A percentile compares a stretch with the other conserved stretches of the same genome.
phyloP scores from a whole-genome alignment of 1,139 yeast species.

The Suhomyces kunorum region DNA sequence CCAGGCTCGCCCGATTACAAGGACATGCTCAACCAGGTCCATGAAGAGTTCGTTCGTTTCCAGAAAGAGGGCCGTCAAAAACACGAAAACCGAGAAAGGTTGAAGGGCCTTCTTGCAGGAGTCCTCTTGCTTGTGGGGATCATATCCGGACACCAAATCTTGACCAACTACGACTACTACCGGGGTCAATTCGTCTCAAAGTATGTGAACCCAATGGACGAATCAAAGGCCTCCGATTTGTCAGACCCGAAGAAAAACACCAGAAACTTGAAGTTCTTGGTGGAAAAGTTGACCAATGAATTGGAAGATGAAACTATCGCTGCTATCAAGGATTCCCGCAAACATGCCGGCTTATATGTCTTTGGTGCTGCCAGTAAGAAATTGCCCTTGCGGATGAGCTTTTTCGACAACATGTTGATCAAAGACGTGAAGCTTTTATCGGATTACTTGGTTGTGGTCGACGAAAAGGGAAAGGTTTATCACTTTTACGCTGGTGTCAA shows the following conservation, averaged over 20 bases:
- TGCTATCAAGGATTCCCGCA: constrained; percentile 27
- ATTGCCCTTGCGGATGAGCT: constrained; percentile 59
- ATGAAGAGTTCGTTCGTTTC: constrained; percentile 28
- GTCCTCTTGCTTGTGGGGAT: constrained; percentile 33
- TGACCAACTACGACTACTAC: constrained; percentile 44
- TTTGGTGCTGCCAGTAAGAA: constrained; percentile 42
- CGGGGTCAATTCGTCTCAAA: constrained; percentile 29
- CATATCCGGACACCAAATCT: constrained; percentile 40
- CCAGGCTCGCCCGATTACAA: constrained; percentile 44
- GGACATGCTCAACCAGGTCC: constrained; percentile 32
- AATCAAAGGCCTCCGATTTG: constrained; percentile 29
- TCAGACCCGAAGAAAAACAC: constrained; percentile 32
- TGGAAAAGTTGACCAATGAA: constrained; percentile 31
- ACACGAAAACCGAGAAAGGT: constrained; percentile 35
- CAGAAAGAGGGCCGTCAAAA: constrained; percentile 25
- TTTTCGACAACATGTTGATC: constrained; percentile 63
- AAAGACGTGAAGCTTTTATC: constrained; percentile 56
- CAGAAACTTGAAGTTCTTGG: constrained; percentile 27
- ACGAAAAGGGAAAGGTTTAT: constrained; percentile 70
- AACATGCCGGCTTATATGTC: constrained; percentile 39
- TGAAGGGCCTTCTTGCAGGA: constrained; percentile 40
- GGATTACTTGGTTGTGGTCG: constrained; percentile 59
- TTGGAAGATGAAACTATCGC: constrained; percentile 37
- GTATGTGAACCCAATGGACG: constrained; percentile 34
- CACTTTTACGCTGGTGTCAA: constrained; percentile 57